Evolutionary conservation across 2,329 filamentous ascomycete genomes (phyloP), one percentile per base, ranked within the genome.

Genomic region (Alternaria ethzedia): DNA sequence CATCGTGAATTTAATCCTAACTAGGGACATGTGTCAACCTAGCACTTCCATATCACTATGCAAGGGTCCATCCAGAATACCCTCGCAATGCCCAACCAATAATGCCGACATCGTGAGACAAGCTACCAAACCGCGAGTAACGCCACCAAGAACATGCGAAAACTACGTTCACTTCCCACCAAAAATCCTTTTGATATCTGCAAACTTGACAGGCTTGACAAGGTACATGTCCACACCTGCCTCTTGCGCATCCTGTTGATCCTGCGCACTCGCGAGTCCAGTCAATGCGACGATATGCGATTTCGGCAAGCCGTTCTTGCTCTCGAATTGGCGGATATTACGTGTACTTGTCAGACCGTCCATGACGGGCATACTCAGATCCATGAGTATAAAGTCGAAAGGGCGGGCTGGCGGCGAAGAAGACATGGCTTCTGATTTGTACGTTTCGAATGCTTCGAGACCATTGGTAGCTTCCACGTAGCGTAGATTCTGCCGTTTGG

Each of bases 201-300:
- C 73, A 65, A 81, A 75, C 54, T 77, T 78, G 46, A 81, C 73
- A 4, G 79, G 79, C 68, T 81, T 81, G 8, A 79, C 75, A 26
- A 76, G 72, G 63, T 79, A 81, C 68, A 77, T 74, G 59, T 81
- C 75, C 2, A 79, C 77, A 0, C 79, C 77, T 2, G 76, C 76
- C 61, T 76, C 69, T n/a, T 71, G 65, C 2, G 78, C 77, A 47
- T 76, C 73, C 20, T 68, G 65, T 64, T 78, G 78, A 64, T 80
- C 79, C 57, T 74, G 71, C 3, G 70, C 74, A 21, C 73, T 77
- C 20, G 79, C 78, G 21, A 81, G 64, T 2, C 79, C 79, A 2
- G 79, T 81, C 13, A 81, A 65, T 3, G 79, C 79, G 41, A 81
- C 77, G 46, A 78, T 78, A 4, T 70, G 67, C 21, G 67, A 66